Evolutionary conservation across 805 yeast species (phyloP).

Genomic region (Sungouiozyma ichnusensis): DNA sequence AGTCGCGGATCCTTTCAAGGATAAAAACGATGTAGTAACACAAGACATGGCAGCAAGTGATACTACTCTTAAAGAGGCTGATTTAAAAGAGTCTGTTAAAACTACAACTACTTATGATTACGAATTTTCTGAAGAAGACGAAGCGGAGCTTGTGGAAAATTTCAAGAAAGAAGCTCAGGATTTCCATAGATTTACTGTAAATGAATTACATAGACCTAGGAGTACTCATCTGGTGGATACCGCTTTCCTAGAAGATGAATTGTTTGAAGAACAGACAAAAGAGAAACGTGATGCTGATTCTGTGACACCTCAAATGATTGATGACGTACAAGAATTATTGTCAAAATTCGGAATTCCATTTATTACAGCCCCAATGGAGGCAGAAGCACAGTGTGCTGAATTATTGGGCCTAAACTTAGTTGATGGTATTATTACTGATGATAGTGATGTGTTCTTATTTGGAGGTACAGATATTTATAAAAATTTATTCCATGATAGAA

Average conservation of each 20-base stretch:
- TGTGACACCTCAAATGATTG: conserved; percentile 75
- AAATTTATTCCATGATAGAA: conserved; percentile 89
- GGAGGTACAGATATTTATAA: conserved; percentile 80
- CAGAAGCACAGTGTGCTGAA: conserved; percentile 96
- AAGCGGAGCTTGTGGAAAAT: conserved; percentile 51
- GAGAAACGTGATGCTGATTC: conserved; percentile 85
- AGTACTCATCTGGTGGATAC: conserved; percentile 6
- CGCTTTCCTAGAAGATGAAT: conserved; percentile 31
- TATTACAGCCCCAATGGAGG: conserved; percentile 96
- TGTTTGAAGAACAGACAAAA: conserved; percentile 52
- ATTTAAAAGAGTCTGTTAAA: not conserved
- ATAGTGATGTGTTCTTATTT: conserved; percentile 90
- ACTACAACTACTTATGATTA: conserved; percentile 33
- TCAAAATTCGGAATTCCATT: conserved; percentile 89
- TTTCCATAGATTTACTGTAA: conserved; percentile 45
- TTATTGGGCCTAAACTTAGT: conserved; percentile 58
- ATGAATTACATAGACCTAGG: conserved; percentile 30
- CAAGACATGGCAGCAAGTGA: not conserved
- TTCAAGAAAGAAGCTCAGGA: conserved; percentile 63
- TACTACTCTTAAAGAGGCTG: not conserved
- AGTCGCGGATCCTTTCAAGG: not conserved
- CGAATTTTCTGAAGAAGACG: conserved; percentile 71
- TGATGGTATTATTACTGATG: conserved; percentile 95
- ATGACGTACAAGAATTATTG: conserved; percentile 81
- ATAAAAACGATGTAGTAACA: not conserved